Base-by-base conservation (phyloP, 805 yeast species). In the Suhomyces xylopsoci region DNA sequence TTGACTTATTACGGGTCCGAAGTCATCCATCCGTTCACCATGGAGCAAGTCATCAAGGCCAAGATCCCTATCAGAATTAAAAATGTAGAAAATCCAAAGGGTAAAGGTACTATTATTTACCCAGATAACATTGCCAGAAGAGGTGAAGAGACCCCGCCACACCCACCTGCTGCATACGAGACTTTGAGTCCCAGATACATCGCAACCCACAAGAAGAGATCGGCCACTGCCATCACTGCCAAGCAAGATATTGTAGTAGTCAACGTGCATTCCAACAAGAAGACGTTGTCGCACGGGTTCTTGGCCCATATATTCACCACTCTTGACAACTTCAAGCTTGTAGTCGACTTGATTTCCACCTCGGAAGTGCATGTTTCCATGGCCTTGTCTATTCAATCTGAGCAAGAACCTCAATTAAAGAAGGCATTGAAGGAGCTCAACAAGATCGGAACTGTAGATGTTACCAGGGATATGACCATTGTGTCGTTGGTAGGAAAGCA, bases 291-390 rank as follows among this genome's bases (percentile, higher is more conserved):
- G 6, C 98, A 94, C 68, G 99, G 98, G 4, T 94, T 94, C 74
- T 77, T 94, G 64, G 98, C 98, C 12, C 85, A 83, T 58, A 89
- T 94, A 51, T 94, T 94, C 67, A 82, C 90, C 50, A 87, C 90
- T 24, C 77, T 94, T 64, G 97, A 94, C 73, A 84, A 80, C 58
- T 88, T 82, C 72, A 84, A 83, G 68, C 74, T 93, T 49, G 97
- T 93, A 47, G 98, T 94, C 43, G 99, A 94, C 71, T 82, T 94
- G 65, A 93, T 94, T 63, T 90, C 97, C 46, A 94, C 99, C 3
- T 90, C 97, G 0, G 98, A 94, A 70, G 99, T 94, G 10, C 97
- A 94, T 66, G 97, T 94, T 25, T 93, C 98, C 15, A 93, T 94
- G 98, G 99, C 99, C 3, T 77, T 94, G 58, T 96, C 90, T 58